A percentile compares a stretch with the other conserved stretches of the same genome.
phyloP scores from a whole-genome alignment of 352 stramenopile genomes.

The Aphanomyces cochlioides region DNA sequence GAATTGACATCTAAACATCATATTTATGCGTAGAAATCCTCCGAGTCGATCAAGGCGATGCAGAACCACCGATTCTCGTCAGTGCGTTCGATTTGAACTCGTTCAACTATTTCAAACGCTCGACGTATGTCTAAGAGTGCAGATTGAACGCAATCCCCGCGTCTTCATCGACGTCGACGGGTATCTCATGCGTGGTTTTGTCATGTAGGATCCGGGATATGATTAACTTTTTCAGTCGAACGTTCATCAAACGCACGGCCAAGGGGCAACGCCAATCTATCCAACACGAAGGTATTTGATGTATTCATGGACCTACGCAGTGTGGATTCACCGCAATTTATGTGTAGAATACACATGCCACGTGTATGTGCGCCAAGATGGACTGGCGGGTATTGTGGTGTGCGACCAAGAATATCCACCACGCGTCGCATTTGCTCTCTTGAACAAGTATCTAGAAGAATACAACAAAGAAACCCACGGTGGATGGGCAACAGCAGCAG shows the following conservation, averaged over 20 bases:
- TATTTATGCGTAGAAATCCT: conserved; percentile 22
- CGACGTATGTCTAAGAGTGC: conserved; percentile 42
- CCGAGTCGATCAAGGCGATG: conserved; percentile 72
- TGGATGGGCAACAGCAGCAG: conserved; percentile 55
- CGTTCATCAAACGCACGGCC: conserved; percentile 96
- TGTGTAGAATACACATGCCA: conserved; percentile 95
- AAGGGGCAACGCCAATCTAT: conserved; percentile 96
- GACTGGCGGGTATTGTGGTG: conserved; percentile 94
- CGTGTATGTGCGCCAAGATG: conserved; percentile 96
- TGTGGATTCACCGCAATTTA: neutral
- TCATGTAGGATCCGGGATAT: conserved; percentile 92
- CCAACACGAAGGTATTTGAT: conserved; percentile 89
- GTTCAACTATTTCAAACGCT: conserved; percentile 84
- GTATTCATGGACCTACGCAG: neutral
- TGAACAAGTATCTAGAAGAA: conserved; percentile 94
- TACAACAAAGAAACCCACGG: conserved; percentile 78
- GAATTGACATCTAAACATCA: conserved; percentile 2
- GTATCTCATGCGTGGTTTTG: conserved; percentile 8
- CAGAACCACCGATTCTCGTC: conserved; percentile 58
- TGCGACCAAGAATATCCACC: conserved; percentile 98
- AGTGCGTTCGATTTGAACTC: conserved; percentile 70
- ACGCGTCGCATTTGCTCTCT: conserved; percentile 96
- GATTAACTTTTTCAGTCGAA: conserved; percentile 99
- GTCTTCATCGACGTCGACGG: neutral
- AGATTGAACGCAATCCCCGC: neutral